These are phyloP conservation scores for Solanum ossicruentum DNA, from an alignment of 257 asterid genomes.

Conservation along the genomic window DNA sequence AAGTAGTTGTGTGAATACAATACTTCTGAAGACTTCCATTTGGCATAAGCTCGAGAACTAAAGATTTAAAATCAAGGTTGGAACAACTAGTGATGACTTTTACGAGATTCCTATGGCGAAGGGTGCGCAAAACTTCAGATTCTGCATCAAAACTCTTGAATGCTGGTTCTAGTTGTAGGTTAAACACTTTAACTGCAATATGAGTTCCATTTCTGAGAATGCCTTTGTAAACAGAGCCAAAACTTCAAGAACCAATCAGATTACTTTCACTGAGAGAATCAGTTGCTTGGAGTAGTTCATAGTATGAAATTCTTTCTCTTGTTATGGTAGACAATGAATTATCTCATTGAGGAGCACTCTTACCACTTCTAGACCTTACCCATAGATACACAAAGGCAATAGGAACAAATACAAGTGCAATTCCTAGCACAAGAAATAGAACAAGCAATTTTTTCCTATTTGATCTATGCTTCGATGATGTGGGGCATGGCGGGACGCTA, in stretches of 20 bases:
- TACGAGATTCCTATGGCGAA: neutral
- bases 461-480: neutral
- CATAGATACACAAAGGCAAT: fast-evolving
- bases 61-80: neutral
- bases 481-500: neutral
- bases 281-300: neutral
- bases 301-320: neutral
- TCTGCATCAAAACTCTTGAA: neutral
- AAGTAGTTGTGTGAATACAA: neutral
- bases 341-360: neutral
- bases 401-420: neutral
- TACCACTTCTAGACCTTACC: neutral
- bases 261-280: neutral
- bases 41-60: neutral
- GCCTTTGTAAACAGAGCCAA: neutral
- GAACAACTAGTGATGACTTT: neutral
- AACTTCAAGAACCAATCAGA: neutral
- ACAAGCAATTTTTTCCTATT: fast-evolving
- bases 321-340: neutral
- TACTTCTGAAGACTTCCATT: neutral
- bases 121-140: neutral
- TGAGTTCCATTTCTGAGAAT: neutral
- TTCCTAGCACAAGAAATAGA: neutral
- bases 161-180: neutral
- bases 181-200: neutral